A percentile compares a stretch with the other conserved stretches of the same genome.
These are phyloP conservation scores for Yarrowia keelungensis DNA, from an alignment of 805 yeast species.

Conservation along the genomic window DNA sequence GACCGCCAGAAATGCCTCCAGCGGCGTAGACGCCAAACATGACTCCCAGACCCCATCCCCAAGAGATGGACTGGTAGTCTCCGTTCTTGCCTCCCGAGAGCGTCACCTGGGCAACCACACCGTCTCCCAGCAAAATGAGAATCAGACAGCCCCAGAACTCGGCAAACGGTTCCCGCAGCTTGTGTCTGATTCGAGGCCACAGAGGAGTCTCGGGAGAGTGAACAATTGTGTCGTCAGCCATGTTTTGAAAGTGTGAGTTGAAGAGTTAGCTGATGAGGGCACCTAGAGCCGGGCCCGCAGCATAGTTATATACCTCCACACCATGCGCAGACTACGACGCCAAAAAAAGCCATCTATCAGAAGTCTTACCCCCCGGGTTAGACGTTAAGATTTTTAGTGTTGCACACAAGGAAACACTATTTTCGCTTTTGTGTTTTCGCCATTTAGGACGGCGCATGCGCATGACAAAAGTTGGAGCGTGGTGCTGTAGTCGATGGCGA, in stretches of 20 bases:
- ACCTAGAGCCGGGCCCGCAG: too few relatives aligned
- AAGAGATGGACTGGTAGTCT: slow-evolving; percentile 54
- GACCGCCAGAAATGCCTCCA: slow-evolving; percentile 67
- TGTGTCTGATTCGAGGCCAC: slow-evolving; percentile 44
- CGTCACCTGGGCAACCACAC: slow-evolving; percentile 57
- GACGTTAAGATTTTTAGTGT: slow-evolving; percentile 16
- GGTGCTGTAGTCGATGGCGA: neutral
- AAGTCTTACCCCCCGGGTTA: neutral
- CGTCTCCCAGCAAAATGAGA: slow-evolving; percentile 57
- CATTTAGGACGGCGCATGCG: too few relatives aligned
- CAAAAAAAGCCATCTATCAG: too few relatives aligned
- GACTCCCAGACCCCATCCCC: slow-evolving; percentile 64
- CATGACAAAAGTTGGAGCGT: too few relatives aligned
- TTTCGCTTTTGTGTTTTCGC: too few relatives aligned
- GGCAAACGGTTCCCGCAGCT: slow-evolving; percentile 57
- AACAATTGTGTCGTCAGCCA: slow-evolving; percentile 1
- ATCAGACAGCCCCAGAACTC: slow-evolving; percentile 61
- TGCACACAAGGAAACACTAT: neutral
- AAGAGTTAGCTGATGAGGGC: neutral
- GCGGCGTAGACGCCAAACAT: slow-evolving; percentile 59
- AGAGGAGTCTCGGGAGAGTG: slow-evolving; percentile 37
- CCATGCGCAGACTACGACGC: too few relatives aligned
- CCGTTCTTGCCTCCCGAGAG: slow-evolving; percentile 54
- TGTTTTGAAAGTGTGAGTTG: neutral
- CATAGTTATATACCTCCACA: neutral